A percentile compares a stretch with the other conserved stretches of the same genome.
These are phyloP conservation scores for Chamaenerion angustifolium DNA, from an alignment of 345 rosid genomes.

Conservation along the genomic window DNA sequence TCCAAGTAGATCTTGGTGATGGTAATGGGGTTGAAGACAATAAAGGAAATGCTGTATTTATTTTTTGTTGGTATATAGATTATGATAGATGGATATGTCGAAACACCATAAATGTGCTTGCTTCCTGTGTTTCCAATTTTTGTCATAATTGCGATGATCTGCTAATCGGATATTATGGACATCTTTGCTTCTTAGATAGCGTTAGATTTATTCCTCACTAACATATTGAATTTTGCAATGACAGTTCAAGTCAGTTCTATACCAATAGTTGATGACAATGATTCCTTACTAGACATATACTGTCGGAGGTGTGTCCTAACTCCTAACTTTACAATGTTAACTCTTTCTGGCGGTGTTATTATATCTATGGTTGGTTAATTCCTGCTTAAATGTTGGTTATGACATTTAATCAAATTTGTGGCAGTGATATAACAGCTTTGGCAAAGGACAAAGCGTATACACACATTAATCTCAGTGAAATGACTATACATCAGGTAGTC, in stretches of 20 bases:
- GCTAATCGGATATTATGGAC: not conserved
- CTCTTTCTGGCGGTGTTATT: not conserved
- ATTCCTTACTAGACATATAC: slow-evolving; percentile 52
- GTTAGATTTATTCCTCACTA: not conserved
- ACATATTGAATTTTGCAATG: slow-evolving; percentile 12
- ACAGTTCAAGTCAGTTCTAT: slow-evolving; percentile 91
- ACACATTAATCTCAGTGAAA: slow-evolving; percentile 81
- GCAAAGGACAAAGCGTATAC: slow-evolving; percentile 84
- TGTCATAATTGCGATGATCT: not conserved
- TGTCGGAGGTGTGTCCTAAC: slow-evolving; percentile 39
- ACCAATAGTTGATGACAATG: slow-evolving; percentile 67
- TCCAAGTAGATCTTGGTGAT: not conserved
- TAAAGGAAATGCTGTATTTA: too few relatives aligned
- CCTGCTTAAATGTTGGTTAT: not conserved
- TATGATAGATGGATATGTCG: not conserved
- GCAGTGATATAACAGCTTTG: slow-evolving; percentile 65
- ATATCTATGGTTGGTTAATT: not conserved
- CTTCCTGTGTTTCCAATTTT: not conserved
- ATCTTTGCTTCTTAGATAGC: not conserved
- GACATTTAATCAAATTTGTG: slow-evolving; percentile 3
- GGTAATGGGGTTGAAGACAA: too few relatives aligned
- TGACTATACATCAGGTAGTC: slow-evolving; percentile 72
- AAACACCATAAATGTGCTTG: not conserved
- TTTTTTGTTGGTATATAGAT: not conserved
- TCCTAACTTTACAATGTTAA: slow-evolving; percentile 1